Percentiles rank a stretch among this genome's conserved stretches.
phyloP scores from a whole-genome alignment of 371 early-diverging fungal species.

The Fennellomyces sp. region DNA sequence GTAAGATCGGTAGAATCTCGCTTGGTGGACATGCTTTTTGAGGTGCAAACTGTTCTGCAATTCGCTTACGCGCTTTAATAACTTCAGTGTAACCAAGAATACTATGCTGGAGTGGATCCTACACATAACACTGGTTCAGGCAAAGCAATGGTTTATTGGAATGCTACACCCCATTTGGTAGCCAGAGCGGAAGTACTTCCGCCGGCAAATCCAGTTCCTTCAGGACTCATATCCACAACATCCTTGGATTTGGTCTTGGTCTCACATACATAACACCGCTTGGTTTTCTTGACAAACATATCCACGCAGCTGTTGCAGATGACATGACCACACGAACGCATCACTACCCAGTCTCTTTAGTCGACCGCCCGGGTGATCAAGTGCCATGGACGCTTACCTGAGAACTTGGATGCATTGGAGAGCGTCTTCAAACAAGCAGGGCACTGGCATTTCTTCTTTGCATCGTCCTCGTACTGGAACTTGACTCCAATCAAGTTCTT shows the following conservation, averaged over 20 bases:
- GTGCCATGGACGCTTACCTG: no score
- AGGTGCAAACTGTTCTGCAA: no score
- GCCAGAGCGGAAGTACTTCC: constrained; percentile 80
- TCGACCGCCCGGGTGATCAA: no score
- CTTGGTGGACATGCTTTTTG: no score
- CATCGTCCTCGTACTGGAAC: constrained; percentile 59
- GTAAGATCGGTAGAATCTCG: no score
- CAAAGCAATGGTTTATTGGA: constrained; percentile 56
- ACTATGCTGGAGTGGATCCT: no score
- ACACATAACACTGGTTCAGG: no score
- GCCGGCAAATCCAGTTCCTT: constrained; percentile 88
- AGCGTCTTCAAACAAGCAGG: constrained; percentile 86
- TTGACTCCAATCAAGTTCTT: constrained; percentile 78
- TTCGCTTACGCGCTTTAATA: no score
- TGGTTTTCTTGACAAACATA: constrained; percentile 76
- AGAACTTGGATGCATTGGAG: constrained; percentile 74
- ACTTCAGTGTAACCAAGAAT: no score
- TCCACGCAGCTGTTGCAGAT: constrained; percentile 78
- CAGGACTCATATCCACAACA: constrained; percentile 74
- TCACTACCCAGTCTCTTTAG: no score
- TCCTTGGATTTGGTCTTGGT: constrained; percentile 71
- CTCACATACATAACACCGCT: constrained; percentile 86
- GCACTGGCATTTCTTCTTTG: constrained; percentile 58
- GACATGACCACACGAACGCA: constrained; percentile 87
- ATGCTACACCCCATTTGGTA: constrained; percentile 76